Evolutionary conservation across 176 grass and related monocot genomes (phyloP).

Genomic region (Carex kokanica): DNA sequence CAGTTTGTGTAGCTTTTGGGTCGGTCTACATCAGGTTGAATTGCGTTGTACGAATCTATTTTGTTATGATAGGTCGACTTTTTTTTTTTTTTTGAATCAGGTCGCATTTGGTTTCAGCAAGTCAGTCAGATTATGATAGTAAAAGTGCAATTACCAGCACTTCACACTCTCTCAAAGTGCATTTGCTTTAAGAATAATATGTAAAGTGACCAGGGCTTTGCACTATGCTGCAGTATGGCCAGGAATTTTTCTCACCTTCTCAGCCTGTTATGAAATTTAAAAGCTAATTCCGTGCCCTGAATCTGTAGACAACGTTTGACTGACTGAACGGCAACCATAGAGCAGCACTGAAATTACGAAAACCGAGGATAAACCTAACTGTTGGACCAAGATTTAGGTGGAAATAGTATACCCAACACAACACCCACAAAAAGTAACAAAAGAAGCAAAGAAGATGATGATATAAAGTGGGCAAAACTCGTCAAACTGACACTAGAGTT

Average conservation of each 20-base stretch:
- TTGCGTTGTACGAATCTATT: background rate
- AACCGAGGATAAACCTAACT: background rate
- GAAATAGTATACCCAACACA: background rate
- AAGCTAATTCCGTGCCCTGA: background rate
- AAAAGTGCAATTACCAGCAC: background rate
- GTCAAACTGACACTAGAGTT: background rate
- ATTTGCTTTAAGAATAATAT: background rate
- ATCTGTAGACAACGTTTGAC: background rate
- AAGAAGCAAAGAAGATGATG: background rate
- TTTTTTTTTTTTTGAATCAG: background rate
- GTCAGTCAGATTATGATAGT: background rate
- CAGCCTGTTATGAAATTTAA: background rate
- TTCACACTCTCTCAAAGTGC: slow-evolving; percentile 1
- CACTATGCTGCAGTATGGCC: background rate
- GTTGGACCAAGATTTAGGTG: background rate
- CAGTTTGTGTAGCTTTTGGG: background rate
- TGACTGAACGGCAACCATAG: background rate
- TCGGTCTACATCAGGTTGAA: background rate
- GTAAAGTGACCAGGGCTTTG: background rate
- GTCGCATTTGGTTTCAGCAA: background rate
- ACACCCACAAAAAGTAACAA: background rate
- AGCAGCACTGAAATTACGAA: background rate
- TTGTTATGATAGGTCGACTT: background rate
- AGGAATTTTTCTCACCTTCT: background rate
- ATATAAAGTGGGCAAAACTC: background rate